These are phyloP conservation scores for Rhizophagus clarus DNA, from an alignment of 192 early-diverging fungal species.

Conservation along the genomic window DNA sequence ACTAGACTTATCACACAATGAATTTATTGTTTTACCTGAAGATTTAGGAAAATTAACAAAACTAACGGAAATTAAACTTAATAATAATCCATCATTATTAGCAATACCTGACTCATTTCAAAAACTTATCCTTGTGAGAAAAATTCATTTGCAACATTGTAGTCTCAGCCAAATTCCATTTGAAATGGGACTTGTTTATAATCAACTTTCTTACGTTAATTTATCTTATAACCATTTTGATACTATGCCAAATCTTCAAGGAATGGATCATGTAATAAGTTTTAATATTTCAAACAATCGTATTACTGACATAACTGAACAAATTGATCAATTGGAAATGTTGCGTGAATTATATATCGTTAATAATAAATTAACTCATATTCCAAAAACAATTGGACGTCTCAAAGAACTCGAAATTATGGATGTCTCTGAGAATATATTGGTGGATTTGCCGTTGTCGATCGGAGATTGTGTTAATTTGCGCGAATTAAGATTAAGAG, in stretches of 20 bases:
- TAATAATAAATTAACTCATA: constrained; percentile 51
- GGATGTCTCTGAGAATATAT: constrained; percentile 41
- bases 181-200: constrained; percentile 43
- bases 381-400: constrained; percentile 53
- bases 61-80: constrained; percentile 45
- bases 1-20: constrained; percentile 55
- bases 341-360: constrained; percentile 41
- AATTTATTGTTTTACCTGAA: constrained; percentile 44
- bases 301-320: constrained; percentile 41
- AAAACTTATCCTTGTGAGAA: constrained; percentile 33
- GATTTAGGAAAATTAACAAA: constrained; percentile 47
- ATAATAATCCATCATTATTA: constrained; percentile 43
- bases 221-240: constrained; percentile 47
- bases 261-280: constrained; percentile 42
- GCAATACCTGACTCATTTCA: constrained; percentile 40
- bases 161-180: constrained; percentile 42
- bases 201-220: constrained; percentile 38
- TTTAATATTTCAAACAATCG: constrained; percentile 46
- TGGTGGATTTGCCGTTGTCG: constrained; percentile 40
- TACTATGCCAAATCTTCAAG: constrained; percentile 40
- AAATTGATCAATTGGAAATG: constrained; percentile 40
- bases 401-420: constrained; percentile 39
- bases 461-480: constrained; percentile 40
- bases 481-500: constrained; percentile 38
- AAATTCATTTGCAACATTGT: constrained; percentile 46